These are phyloP conservation scores for Quaeritorhiza haematococci DNA, from an alignment of 371 early-diverging fungal genomes.

Conservation along the genomic window DNA sequence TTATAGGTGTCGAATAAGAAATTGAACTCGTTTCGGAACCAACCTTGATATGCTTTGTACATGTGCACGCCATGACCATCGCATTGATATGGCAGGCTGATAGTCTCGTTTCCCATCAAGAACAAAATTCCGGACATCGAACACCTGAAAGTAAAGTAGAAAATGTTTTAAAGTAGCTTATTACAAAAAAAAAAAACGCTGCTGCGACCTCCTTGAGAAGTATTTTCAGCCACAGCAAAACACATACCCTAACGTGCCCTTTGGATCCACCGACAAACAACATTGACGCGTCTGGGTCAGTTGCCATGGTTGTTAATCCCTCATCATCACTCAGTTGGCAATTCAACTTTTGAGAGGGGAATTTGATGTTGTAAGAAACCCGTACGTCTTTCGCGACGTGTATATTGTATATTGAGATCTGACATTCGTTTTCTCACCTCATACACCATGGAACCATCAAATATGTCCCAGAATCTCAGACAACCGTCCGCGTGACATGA, in stretches of 20 bases:
- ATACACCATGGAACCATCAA: conserved; percentile 36
- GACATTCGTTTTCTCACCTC: conserved; percentile 24
- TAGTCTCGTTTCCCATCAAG: conserved; percentile 10
- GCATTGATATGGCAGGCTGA: conserved; percentile 18
- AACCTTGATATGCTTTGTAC: conserved; percentile 39
- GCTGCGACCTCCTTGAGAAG: background rate
- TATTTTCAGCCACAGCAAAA: background rate
- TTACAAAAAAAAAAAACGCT: background rate
- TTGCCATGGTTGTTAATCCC: conserved; percentile 38
- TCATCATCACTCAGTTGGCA: conserved; percentile 42
- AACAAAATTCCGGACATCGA: conserved; percentile 11
- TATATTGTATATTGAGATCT: too few species aligned
- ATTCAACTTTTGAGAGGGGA: conserved; percentile 27
- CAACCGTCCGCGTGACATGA: conserved; percentile 51
- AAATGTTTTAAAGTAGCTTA: background rate
- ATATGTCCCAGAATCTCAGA: conserved; percentile 46
- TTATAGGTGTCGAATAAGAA: too few species aligned
- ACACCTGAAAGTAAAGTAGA: conserved; percentile 6
- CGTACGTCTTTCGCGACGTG: too few species aligned
- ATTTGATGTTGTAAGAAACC: background rate
- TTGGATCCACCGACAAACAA: conserved; percentile 43
- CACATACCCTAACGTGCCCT: conserved; percentile 37
- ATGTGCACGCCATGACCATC: conserved; percentile 42
- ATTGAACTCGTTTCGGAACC: too few species aligned
- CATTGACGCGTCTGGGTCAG: conserved; percentile 31